Evolutionary conservation across 108 stramenopile genomes (phyloP).

Genomic region (Skeletonema costatum): DNA sequence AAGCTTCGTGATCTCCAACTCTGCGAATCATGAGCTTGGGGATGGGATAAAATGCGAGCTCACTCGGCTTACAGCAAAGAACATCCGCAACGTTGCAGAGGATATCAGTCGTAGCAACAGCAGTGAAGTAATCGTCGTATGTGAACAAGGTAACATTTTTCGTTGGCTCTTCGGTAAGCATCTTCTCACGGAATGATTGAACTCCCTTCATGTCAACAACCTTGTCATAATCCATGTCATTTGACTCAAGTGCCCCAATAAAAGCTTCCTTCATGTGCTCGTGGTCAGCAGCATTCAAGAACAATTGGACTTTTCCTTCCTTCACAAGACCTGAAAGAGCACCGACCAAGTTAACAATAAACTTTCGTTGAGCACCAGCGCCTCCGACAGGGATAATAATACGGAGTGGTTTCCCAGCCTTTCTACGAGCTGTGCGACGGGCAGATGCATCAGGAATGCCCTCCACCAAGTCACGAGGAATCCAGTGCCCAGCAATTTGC

Average conservation of each 20-base stretch:
- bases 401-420: constrained; percentile 67
- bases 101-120: constrained; percentile 91
- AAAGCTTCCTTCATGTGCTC: constrained; percentile 85
- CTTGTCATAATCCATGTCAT: constrained; percentile 65
- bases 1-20: constrained; percentile 92
- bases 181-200: constrained; percentile 56
- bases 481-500: constrained; percentile 84
- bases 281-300: constrained; percentile 94
- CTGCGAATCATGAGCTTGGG: constrained; percentile 93
- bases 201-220: constrained; percentile 68
- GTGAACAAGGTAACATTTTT: constrained; percentile 78
- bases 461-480: constrained; percentile 78
- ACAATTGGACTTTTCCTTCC: constrained; percentile 76
- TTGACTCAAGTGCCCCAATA: constrained; percentile 63
- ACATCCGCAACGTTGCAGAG: constrained; percentile 88
- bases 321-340: constrained; percentile 58
- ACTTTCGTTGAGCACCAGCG: constrained; percentile 90
- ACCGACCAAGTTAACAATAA: constrained; percentile 76
- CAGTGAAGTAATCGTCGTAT: constrained; percentile 92
- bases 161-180: constrained; percentile 63
- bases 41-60: constrained; percentile 90
- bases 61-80: constrained; percentile 87
- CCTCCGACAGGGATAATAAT: constrained; percentile 91
- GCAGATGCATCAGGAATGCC: constrained; percentile 71
- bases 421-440: constrained; percentile 63